These are phyloP conservation scores for Lepiota subincarnata DNA, from an alignment of 768 basidiomycete genomes.

Conservation along the genomic window DNA sequence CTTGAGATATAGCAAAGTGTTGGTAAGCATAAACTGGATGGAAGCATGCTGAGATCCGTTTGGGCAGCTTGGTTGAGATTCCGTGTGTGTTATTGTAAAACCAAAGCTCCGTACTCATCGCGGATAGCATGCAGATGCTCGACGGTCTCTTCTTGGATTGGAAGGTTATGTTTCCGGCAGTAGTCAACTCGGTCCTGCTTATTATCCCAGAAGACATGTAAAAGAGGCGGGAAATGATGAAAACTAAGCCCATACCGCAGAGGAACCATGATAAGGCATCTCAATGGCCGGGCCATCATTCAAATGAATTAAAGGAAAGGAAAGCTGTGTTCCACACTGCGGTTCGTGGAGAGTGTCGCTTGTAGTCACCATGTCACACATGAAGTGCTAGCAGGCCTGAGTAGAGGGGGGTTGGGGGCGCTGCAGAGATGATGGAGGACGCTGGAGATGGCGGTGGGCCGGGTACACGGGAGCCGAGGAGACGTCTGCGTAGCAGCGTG, in stretches of 20 bases:
- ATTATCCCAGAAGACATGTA: slow-evolving; percentile 1
- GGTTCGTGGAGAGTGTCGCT: slow-evolving; percentile 48
- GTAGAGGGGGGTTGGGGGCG: slow-evolving; percentile 21
- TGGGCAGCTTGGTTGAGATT: not conserved
- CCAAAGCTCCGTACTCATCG: slow-evolving; percentile 21
- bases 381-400: slow-evolving; percentile 50
- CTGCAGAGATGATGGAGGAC: slow-evolving; percentile 12
- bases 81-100: not conserved
- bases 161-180: slow-evolving; percentile 41
- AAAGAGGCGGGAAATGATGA: not conserved
- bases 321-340: slow-evolving; percentile 39
- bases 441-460: slow-evolving; percentile 13
- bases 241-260: not conserved
- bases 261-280: slow-evolving; percentile 17
- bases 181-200: slow-evolving; percentile 22
- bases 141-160: slow-evolving; percentile 38
- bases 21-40: slow-evolving; percentile 40
- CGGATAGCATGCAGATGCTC: slow-evolving; percentile 31
- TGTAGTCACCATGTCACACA: slow-evolving; percentile 54
- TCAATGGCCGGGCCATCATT: slow-evolving; percentile 39
- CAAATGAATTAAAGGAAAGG: slow-evolving; percentile 48
- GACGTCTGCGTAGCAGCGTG: not conserved
- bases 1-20: slow-evolving; percentile 43
- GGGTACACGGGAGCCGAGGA: not conserved
- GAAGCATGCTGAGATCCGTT: not conserved